These are phyloP conservation scores for Cladorrhinum samala DNA, from an alignment of 495 filamentous ascomycete species.

Conservation along the genomic window DNA sequence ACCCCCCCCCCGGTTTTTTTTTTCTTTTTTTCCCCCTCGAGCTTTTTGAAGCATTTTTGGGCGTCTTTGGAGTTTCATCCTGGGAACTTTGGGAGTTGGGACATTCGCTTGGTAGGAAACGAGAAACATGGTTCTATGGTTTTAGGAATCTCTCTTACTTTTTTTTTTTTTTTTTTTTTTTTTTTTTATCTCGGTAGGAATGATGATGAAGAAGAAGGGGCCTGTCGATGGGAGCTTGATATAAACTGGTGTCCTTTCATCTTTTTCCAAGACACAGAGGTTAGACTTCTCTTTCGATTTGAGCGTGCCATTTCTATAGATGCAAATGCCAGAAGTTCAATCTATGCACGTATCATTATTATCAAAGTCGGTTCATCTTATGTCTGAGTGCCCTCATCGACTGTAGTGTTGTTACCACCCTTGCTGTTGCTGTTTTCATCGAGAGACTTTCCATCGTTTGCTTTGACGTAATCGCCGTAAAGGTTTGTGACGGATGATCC, in stretches of 20 bases:
- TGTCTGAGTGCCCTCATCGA: constrained; percentile 8
- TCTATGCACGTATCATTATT: too few relatives aligned
- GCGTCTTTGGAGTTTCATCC: background rate
- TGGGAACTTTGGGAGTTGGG: background rate
- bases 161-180: background rate
- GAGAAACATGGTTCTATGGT: background rate
- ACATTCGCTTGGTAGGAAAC: background rate
- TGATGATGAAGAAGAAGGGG: too few relatives aligned
- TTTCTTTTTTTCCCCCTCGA: background rate
- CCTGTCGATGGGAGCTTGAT: too few relatives aligned
- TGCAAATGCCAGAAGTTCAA: too few relatives aligned
- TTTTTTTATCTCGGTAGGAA: too few relatives aligned
- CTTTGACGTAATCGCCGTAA: constrained; percentile 61
- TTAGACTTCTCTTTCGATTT: too few relatives aligned
- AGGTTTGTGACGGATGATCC: constrained; percentile 58
- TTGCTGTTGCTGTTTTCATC: too few relatives aligned
- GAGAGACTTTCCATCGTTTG: background rate
- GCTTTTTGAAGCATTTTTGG: background rate
- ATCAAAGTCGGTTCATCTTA: background rate
- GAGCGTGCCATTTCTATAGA: too few relatives aligned
- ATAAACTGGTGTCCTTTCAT: too few relatives aligned
- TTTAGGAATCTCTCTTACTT: background rate
- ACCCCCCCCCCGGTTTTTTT: background rate
- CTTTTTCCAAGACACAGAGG: too few relatives aligned
- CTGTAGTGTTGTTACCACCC: background rate